Conservation (phyloP, 108 stramenopile species). For the Chaetoceros tenuissimus region DNA sequence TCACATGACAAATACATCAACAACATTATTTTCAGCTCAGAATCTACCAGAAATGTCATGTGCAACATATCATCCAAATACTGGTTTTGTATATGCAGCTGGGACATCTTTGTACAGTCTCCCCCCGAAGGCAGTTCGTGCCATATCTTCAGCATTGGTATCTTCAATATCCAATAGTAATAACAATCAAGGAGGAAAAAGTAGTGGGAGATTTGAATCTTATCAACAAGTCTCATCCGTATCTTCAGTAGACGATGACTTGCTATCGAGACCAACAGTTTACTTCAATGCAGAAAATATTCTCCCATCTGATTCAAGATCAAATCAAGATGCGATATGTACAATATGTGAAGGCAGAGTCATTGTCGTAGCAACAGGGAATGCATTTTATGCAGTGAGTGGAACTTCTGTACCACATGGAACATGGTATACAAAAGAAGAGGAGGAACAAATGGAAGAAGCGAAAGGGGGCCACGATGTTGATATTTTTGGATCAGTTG, state of each 20-base stretch:
- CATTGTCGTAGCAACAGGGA: slow-evolving; percentile 63
- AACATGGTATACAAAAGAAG: neutral
- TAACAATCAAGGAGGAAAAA: neutral
- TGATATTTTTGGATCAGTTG: neutral
- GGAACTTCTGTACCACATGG: neutral
- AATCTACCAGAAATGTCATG: slow-evolving; percentile 50
- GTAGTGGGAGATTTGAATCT: neutral
- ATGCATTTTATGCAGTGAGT: slow-evolving; percentile 58
- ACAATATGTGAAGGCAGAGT: slow-evolving; percentile 52
- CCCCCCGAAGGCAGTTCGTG: slow-evolving; percentile 11
- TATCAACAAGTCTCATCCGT: slow-evolving; percentile 1
- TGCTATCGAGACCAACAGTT: neutral
- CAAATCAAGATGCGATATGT: slow-evolving; percentile 51
- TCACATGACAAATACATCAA: neutral
- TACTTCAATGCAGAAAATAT: slow-evolving; percentile 4
- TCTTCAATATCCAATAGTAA: neutral
- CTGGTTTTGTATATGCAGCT: slow-evolving; percentile 64
- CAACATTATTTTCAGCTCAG: neutral
- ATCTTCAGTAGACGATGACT: neutral
- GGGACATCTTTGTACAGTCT: slow-evolving; percentile 43
- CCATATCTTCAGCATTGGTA: slow-evolving; percentile 18
- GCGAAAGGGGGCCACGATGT: slow-evolving; percentile 10
- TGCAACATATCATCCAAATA: slow-evolving; percentile 47
- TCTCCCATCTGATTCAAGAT: slow-evolving; percentile 56
- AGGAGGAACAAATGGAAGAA: neutral